Percentiles rank a stretch among this genome's conserved stretches.
phyloP scores from a whole-genome alignment of 352 stramenopile species.

The Pythium apleroticum region DNA sequence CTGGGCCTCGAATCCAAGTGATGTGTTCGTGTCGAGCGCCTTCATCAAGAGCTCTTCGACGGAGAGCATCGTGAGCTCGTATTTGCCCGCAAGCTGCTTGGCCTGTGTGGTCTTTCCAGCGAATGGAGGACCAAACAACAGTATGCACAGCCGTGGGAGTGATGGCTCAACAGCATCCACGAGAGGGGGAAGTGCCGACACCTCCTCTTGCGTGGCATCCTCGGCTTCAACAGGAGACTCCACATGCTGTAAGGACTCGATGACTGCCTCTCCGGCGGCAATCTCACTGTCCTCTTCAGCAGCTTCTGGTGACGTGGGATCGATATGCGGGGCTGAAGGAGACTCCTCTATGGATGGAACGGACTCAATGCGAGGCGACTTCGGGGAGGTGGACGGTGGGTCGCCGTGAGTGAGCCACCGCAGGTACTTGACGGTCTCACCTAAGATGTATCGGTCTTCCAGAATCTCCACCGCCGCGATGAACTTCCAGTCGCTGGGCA shows the following conservation, averaged over 20 bases:
- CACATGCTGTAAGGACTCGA: conserved; percentile 10
- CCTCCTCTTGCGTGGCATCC: background rate
- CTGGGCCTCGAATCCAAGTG: conserved; percentile 33
- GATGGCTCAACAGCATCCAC: background rate
- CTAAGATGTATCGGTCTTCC: conserved; percentile 49
- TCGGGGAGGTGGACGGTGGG: background rate
- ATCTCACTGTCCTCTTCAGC: background rate
- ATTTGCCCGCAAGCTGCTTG: conserved; percentile 44
- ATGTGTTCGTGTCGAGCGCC: conserved; percentile 31
- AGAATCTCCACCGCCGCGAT: conserved; percentile 40
- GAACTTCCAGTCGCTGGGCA: conserved; percentile 43
- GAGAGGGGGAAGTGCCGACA: background rate
- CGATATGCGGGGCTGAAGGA: background rate
- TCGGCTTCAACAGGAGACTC: background rate
- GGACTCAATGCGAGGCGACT: background rate
- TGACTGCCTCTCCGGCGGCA: conserved; percentile 11
- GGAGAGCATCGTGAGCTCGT: conserved; percentile 54
- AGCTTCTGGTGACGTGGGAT: background rate
- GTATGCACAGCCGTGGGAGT: conserved; percentile 36
- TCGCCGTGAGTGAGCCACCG: conserved; percentile 36
- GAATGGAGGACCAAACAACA: conserved; percentile 64
- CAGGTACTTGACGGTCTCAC: conserved; percentile 64
- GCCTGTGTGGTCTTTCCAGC: conserved; percentile 59
- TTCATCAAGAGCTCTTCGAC: conserved; percentile 43
- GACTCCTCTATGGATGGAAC: background rate